Evolutionary conservation across 805 yeast species (phyloP).

Genomic region (Millerozyma miso): DNA sequence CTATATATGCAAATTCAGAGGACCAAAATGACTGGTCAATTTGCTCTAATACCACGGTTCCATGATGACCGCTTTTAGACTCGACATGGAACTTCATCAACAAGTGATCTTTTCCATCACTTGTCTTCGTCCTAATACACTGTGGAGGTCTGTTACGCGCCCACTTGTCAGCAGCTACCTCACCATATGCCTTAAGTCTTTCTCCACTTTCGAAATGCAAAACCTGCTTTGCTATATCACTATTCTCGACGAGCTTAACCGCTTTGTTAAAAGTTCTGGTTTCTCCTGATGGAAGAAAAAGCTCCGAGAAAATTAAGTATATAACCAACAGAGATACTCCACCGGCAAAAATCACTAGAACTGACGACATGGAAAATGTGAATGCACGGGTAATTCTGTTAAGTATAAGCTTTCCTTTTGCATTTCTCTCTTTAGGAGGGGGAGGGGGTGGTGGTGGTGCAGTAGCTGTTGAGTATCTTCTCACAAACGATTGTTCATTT

Average conservation of each 20-base stretch:
- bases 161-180: conserved; percentile 68
- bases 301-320: conserved; percentile 72
- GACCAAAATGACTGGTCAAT: conserved; percentile 60
- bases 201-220: conserved; percentile 52
- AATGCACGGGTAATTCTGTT: conserved; percentile 50
- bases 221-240: conserved; percentile 52
- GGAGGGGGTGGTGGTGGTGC: conserved; percentile 39
- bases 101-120: conserved; percentile 75
- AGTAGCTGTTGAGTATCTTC: conserved; percentile 15
- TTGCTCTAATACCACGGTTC: conserved; percentile 77
- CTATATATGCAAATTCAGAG: conserved; percentile 68
- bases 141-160: conserved; percentile 83
- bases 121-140: conserved; percentile 60
- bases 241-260: conserved; percentile 69
- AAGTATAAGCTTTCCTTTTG: conserved; percentile 40
- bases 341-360: conserved; percentile 62
- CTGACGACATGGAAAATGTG: conserved; percentile 58
- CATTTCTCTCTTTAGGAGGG: conserved; percentile 31
- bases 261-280: conserved; percentile 88
- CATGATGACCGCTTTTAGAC: conserved; percentile 56
- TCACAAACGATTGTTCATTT: background rate
- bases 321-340: conserved; percentile 66
- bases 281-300: conserved; percentile 87
- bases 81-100: conserved; percentile 85
- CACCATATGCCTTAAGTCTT: conserved; percentile 82